Percentiles rank a stretch among this genome's conserved stretches.
Evolutionary conservation across 192 early-diverging fungal genomes (phyloP).

Genomic region (Coemansia sp.): DNA sequence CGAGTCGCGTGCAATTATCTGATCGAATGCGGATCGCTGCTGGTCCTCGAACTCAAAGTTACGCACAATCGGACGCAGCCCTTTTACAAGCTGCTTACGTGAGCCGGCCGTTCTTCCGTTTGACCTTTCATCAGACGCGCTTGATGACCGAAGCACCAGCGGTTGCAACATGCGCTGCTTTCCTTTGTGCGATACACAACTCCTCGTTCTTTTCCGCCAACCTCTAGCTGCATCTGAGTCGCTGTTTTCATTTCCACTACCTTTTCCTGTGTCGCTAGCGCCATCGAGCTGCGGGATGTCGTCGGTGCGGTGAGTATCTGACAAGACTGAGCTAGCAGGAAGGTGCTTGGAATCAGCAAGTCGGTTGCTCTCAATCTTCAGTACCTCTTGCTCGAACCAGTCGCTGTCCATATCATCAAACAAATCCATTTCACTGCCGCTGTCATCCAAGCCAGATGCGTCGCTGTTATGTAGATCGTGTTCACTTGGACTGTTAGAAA

Average conservation of each 20-base stretch:
- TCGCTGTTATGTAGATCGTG: neutral
- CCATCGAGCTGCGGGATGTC: constrained; percentile 16
- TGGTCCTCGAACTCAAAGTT: neutral
- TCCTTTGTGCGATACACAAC: neutral
- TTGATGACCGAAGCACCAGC: constrained; percentile 1
- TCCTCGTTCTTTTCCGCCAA: neutral
- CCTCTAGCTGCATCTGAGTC: neutral
- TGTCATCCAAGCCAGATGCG: neutral
- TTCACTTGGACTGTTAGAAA: neutral
- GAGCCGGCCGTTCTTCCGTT: neutral
- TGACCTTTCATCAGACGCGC: neutral
- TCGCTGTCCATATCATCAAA: neutral
- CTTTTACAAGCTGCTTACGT: neutral
- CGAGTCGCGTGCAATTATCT: neutral
- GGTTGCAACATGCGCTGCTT: neutral
- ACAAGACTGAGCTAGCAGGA: no score
- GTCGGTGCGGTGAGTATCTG: neutral
- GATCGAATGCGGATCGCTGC: neutral
- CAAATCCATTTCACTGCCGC: neutral
- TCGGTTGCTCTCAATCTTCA: neutral
- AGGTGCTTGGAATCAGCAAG: neutral
- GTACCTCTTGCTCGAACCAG: constrained; percentile 18
- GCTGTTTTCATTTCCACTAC: neutral
- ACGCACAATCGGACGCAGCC: neutral
- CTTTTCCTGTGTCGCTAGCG: constrained; percentile 2